Evolutionary conservation across 139 green algal genomes (phyloP), one percentile per base, ranked within the genome.

Genomic region (Bryopsis sp.): DNA sequence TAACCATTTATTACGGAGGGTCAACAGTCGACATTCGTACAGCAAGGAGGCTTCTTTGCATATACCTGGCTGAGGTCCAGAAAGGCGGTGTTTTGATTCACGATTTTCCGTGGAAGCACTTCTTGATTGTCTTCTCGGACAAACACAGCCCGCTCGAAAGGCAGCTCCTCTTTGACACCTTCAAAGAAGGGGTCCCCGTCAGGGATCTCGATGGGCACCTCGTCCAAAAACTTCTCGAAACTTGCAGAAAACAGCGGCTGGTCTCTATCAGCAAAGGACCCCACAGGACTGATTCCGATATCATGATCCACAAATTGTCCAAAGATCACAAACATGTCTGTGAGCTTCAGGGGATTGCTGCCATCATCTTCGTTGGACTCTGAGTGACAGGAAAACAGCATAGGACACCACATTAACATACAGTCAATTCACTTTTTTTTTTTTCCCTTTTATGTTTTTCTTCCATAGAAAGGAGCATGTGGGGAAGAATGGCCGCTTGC

Each of bases 221-320:
- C 54, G 54, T 67, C 59, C 5, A 11, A 8, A 11, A 47, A 26
- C 24, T 47, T 43, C 19, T n/a, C 24, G 19, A n/a, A 26, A 61
- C 48, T 61, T 22, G 11, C 5, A 43, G 24, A 47, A 24, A 67
- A 67, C n/a, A 26, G 24, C 6, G 59, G 59, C 59, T 67, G 59
- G 6, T 67, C 4, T 43, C 8, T 26, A 19, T 54, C 43, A 24
- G 6, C 29, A 15, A 67, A 29, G 5, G 28, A 29, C 31, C 24
- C 28, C 24, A 24, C 5, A 26, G 59, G 59, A 47, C 24, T 67
- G 32, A 67, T n/a, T 48, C 34, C 59, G n/a, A 67, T 11, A 24
- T 67, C 59, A 43, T 67, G 59, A 43, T 67, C 59, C 5, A 67
- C 6, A 29, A 67, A 67, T 29, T 67, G 59, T 28, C 59, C 59